Evolutionary conservation across 2,329 filamentous ascomycete species (phyloP).

Genomic region (Diaporthe humulicola): DNA sequence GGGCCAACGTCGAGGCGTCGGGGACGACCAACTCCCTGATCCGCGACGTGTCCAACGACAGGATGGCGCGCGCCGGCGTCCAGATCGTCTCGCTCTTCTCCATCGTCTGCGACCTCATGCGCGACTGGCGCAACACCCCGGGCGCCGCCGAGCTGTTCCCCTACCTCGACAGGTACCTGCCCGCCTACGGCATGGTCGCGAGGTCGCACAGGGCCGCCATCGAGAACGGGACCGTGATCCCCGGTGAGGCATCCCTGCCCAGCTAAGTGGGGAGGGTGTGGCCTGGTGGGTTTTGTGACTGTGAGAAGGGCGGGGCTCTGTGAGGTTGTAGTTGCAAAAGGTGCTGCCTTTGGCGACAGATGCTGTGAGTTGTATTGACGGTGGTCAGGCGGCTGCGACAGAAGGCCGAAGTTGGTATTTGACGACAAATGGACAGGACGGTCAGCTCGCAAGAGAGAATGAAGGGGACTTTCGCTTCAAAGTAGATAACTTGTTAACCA

Average conservation of each 20-base stretch:
- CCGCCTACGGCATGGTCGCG: slow-evolving; percentile 74
- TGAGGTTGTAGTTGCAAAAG: background rate
- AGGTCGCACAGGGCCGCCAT: slow-evolving; percentile 72
- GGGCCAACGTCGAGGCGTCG: slow-evolving; percentile 78
- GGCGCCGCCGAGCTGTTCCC: slow-evolving; percentile 71
- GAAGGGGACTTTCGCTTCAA: slow-evolving; percentile 3
- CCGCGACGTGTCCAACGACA: slow-evolving; percentile 73
- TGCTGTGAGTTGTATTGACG: background rate
- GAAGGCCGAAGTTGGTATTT: background rate
- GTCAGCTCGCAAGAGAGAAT: background rate
- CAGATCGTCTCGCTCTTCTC: slow-evolving; percentile 73
- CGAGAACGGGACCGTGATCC: slow-evolving; percentile 68
- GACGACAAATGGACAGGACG: background rate
- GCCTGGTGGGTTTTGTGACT: background rate
- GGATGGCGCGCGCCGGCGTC: slow-evolving; percentile 77
- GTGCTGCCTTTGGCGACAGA: background rate
- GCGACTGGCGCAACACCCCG: slow-evolving; percentile 73
- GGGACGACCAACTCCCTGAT: slow-evolving; percentile 75
- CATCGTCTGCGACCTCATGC: slow-evolving; percentile 77
- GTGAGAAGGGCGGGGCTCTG: background rate
- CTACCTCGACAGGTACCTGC: slow-evolving; percentile 74
- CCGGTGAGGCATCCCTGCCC: slow-evolving; percentile 61
- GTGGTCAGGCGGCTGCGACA: background rate
- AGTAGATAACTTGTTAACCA: background rate
- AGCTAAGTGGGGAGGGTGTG: slow-evolving; percentile 15